Evolutionary conservation across 306 rosid genomes (phyloP), one percentile per base, ranked within the genome.

Genomic region (Morella rubra): DNA sequence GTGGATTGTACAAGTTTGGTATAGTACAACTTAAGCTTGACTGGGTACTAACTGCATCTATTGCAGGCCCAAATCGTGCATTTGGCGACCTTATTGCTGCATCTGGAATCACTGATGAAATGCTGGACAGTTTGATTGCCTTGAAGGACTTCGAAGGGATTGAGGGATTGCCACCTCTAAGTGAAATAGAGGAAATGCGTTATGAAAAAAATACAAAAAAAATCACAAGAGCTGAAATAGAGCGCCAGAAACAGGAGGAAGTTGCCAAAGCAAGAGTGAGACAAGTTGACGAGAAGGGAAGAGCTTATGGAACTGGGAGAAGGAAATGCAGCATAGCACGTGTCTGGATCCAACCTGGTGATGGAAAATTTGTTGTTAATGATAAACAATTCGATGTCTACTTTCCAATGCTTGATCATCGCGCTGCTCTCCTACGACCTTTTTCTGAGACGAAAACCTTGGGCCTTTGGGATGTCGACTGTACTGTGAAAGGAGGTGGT

Each of bases 301-400:
- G 98, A 81, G 87, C 98, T 74, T 95, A 95, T 79, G 98, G 95
- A 71, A 89, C 96, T 8, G 98, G 98, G 81, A 89, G 95, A 85
- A 92, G 98, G 88, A 95, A 95, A 87, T 95, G 97, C 85, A 95
- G 98, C 64, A 62, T 95, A 72, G 98, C 98, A 47, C 95, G 97
- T 76, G 98, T 95, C 51, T 95, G 93, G 95, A 88, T 95, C 84
- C 87, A 88, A 72, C 96, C 98, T 55, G 98, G 98, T 60, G 74
- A 88, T 69, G 98, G 97, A 12, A 88, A 95, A 76, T 90, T 95
- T 20, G 0, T 83, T 3, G 90, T 95, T 67, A 95, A 92, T 27
- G 97, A 90, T 50, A 90, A 92, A 77, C 93, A 92, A 69, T 90
- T 90, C 73, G 98, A 95, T 73, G 93, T 89, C 64, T 95, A 95